Conservation (phyloP, 352 stramenopile species). For the Globisporangium iwayamae region DNA sequence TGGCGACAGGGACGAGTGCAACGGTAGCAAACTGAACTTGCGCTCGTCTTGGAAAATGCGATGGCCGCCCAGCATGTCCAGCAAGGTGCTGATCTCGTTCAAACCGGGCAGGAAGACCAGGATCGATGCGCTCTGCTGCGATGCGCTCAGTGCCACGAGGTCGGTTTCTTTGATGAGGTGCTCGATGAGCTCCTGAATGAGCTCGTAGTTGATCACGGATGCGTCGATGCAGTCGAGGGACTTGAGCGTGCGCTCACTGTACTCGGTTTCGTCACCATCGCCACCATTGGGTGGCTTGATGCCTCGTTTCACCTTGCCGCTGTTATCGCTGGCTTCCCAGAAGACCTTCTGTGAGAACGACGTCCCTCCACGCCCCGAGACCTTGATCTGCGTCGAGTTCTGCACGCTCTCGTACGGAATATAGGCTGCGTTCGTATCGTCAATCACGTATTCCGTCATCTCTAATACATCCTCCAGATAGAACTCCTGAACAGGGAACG, state of each 20-base stretch:
- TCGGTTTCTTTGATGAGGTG: slow-evolving; percentile 65
- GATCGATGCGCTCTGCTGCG: slow-evolving; percentile 70
- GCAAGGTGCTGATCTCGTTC: slow-evolving; percentile 91
- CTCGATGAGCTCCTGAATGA: slow-evolving; percentile 89
- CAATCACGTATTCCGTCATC: slow-evolving; percentile 79
- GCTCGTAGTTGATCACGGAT: slow-evolving; percentile 93
- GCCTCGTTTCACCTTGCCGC: slow-evolving; percentile 34
- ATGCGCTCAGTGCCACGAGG: slow-evolving; percentile 21
- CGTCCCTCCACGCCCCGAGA: slow-evolving; percentile 58
- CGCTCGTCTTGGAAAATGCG: slow-evolving; percentile 45
- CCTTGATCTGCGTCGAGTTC: slow-evolving; percentile 52
- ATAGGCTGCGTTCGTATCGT: slow-evolving; percentile 61
- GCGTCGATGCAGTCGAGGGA: slow-evolving; percentile 85
- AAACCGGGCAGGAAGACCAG: slow-evolving; percentile 95
- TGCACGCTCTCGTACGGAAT: slow-evolving; percentile 25
- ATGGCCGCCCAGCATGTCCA: slow-evolving; percentile 64
- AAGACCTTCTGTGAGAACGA: slow-evolving; percentile 62
- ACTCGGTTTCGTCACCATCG: slow-evolving; percentile 26
- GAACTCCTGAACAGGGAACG: slow-evolving; percentile 95
- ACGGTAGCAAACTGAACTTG: slow-evolving; percentile 76
- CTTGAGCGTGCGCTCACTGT: slow-evolving; percentile 85
- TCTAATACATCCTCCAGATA: slow-evolving; percentile 95
- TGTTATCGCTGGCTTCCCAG: slow-evolving; percentile 34
- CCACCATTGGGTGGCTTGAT: too few species aligned
- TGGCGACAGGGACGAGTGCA: slow-evolving; percentile 93